Percentiles rank a stretch among this genome's conserved stretches.
Evolutionary conservation across 2,329 filamentous ascomycete species (phyloP).

Genomic region (Huntiella savannae): DNA sequence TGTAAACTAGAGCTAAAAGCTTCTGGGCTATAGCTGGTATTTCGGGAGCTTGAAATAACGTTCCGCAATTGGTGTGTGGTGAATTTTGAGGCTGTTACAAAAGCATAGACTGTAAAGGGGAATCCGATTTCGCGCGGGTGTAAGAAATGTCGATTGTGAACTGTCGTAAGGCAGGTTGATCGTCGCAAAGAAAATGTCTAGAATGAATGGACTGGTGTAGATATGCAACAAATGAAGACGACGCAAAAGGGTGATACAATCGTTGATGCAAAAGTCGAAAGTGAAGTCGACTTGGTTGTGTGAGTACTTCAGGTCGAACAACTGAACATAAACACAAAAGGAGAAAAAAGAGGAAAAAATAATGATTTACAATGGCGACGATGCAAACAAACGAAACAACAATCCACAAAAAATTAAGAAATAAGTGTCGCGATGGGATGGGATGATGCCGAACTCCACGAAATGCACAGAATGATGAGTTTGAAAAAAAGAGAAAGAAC

Average conservation of each 20-base stretch:
- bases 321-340: background rate
- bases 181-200: too few species aligned
- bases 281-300: background rate
- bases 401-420: too few species aligned
- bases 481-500: slow-evolving; percentile 6
- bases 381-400: background rate
- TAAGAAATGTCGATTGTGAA: background rate
- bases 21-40: background rate
- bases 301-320: background rate
- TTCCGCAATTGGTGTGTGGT: too few species aligned
- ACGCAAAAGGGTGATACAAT: background rate
- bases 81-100: too few species aligned
- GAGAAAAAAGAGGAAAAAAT: background rate
- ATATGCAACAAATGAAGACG: too few species aligned
- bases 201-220: too few species aligned
- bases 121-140: background rate
- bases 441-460: slow-evolving; percentile 1
- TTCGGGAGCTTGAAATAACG: too few species aligned
- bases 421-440: too few species aligned
- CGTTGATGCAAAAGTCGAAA: background rate
- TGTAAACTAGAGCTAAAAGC: slow-evolving; percentile 1
- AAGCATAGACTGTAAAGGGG: background rate
- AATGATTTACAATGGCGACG: slow-evolving; percentile 4
- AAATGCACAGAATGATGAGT: slow-evolving; percentile 7
- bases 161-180: background rate